Evolutionary conservation across 2,329 filamentous ascomycete genomes (phyloP).

Genomic region (Tolypocladium amazonense): DNA sequence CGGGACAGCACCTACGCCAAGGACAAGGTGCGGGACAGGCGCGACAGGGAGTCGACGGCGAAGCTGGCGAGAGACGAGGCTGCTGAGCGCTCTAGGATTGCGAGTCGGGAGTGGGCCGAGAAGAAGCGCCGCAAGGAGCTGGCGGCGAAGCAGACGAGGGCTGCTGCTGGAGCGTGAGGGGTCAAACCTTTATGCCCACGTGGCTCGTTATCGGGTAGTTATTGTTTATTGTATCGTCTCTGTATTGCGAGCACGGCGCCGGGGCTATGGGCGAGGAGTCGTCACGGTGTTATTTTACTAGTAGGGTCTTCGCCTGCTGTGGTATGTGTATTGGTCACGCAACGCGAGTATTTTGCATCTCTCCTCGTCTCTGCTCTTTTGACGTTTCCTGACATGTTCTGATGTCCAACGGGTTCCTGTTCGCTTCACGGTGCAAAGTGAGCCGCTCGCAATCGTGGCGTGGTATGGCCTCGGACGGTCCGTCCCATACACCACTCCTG

Average conservation of each 20-base stretch:
- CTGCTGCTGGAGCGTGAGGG: neutral
- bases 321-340: neutral
- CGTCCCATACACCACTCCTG: too few relatives aligned
- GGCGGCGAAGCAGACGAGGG: slow-evolving; percentile 8
- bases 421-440: neutral
- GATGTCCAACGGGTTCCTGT: neutral
- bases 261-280: neutral
- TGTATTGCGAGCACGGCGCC: neutral
- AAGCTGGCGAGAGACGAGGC: slow-evolving; percentile 48
- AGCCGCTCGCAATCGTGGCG: too few relatives aligned
- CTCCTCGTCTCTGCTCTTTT: neutral
- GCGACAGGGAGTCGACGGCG: slow-evolving; percentile 41
- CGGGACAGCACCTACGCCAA: slow-evolving; percentile 37
- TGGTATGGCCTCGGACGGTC: too few relatives aligned
- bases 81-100: slow-evolving; percentile 47
- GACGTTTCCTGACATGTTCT: neutral
- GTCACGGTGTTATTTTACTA: neutral
- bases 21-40: slow-evolving; percentile 41
- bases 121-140: slow-evolving; percentile 36
- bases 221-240: neutral
- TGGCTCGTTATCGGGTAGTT: neutral
- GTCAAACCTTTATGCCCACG: neutral
- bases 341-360: neutral
- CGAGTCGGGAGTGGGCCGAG: slow-evolving; percentile 53
- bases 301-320: neutral